phyloP scores from a whole-genome alignment of 1,284 basidiomycete genomes.

The Leucoagaricus sp. region DNA sequence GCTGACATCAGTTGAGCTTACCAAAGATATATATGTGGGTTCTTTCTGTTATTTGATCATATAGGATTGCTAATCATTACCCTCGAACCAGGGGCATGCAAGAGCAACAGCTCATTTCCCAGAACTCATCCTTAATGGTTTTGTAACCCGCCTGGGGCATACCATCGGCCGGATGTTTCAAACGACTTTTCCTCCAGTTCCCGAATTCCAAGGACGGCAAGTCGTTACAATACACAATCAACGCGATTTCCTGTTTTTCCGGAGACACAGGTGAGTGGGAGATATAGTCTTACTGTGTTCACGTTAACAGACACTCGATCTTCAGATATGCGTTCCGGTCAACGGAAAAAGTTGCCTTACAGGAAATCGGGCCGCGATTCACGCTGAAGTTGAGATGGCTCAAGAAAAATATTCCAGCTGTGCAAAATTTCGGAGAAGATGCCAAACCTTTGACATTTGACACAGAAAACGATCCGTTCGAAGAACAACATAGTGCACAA shows the following conservation, averaged over 20 bases:
- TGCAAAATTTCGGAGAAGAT: conserved; percentile 64
- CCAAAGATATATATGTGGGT: conserved; percentile 81
- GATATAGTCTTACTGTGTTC: not conserved
- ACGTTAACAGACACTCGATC: not conserved
- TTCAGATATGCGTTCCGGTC: conserved; percentile 92
- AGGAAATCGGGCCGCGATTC: conserved; percentile 98
- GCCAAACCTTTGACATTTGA: conserved; percentile 66
- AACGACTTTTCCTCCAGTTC: conserved; percentile 92
- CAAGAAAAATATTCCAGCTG: conserved; percentile 85
- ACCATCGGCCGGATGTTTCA: conserved; percentile 94
- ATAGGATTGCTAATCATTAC: conserved; percentile 12
- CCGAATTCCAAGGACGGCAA: conserved; percentile 95
- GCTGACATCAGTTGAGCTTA: conserved; percentile 85
- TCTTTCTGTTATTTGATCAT: not conserved
- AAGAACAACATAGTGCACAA: conserved; percentile 20
- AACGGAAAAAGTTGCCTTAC: conserved; percentile 88
- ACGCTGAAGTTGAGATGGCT: conserved; percentile 93
- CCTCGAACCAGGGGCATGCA: conserved; percentile 78
- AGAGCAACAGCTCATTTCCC: conserved; percentile 92
- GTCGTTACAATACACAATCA: conserved; percentile 98
- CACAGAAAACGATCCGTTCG: conserved; percentile 29
- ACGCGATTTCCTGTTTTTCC: conserved; percentile 97
- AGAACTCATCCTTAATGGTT: conserved; percentile 95
- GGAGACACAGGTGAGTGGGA: conserved; percentile 75
- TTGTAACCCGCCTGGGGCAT: conserved; percentile 93